Conservation (phyloP, 2,329 filamentous ascomycete species). For the Pyrenophora teres region DNA sequence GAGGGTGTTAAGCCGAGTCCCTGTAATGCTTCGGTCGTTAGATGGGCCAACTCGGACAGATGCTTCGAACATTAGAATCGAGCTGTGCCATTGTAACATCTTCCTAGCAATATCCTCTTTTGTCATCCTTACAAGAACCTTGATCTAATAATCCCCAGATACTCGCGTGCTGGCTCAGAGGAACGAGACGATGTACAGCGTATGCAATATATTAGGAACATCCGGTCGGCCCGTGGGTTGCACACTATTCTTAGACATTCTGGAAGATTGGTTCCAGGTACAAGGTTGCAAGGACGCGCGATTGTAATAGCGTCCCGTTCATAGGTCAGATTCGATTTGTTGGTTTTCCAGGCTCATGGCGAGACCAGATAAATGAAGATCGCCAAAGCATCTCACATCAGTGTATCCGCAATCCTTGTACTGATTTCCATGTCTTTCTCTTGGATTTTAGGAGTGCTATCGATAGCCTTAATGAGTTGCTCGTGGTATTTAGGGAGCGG, state of each 20-base stretch:
- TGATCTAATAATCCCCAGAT: too few species aligned
- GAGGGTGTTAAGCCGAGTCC: background rate
- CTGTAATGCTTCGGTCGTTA: too few species aligned
- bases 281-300: constrained; percentile 7
- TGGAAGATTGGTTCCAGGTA: constrained; percentile 12
- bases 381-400: background rate
- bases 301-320: constrained; percentile 28
- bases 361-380: background rate
- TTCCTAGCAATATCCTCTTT: too few species aligned
- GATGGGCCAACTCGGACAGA: too few species aligned
- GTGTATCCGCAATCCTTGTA: background rate
- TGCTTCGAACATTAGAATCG: too few species aligned
- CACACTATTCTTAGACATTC: constrained; percentile 15
- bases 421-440: too few species aligned
- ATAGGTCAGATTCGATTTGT: constrained; percentile 20
- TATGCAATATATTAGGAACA: constrained; percentile 1
- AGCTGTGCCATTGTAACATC: too few species aligned
- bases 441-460: too few species aligned
- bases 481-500: background rate
- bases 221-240: background rate
- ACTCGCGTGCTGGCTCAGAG: too few species aligned
- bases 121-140: too few species aligned
- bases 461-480: background rate
- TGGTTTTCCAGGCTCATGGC: constrained; percentile 30
- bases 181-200: too few species aligned